These are phyloP conservation scores for Coemansia sp. DNA, from an alignment of 192 early-diverging fungal genomes.

Conservation along the genomic window DNA sequence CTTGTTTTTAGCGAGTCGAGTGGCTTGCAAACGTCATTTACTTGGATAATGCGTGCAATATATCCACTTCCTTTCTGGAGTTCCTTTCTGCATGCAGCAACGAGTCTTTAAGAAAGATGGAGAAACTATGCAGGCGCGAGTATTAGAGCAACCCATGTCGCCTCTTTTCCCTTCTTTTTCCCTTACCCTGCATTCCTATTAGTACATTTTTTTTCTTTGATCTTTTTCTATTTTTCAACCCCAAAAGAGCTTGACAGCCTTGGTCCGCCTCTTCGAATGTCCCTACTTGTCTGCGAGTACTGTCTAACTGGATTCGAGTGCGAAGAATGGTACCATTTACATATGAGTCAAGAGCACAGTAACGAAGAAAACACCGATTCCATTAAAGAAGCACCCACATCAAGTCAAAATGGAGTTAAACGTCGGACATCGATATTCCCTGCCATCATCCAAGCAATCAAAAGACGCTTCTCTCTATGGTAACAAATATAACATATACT, in stretches of 20 bases:
- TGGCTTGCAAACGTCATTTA: conserved; percentile 5
- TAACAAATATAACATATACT: conserved; percentile 5
- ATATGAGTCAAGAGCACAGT: conserved; percentile 45
- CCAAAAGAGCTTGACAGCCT: not conserved
- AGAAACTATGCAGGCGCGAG: not conserved
- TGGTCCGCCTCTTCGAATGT: conserved; percentile 14
- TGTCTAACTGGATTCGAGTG: conserved; percentile 49
- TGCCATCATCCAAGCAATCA: conserved; percentile 27
- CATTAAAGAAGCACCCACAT: not conserved
- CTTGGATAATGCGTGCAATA: conserved; percentile 1
- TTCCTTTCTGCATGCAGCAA: not conserved
- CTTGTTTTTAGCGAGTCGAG: not conserved
- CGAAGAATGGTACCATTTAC: conserved; percentile 49
- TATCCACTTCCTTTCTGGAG: not conserved
- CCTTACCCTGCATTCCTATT: no score
- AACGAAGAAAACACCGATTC: conserved; percentile 5
- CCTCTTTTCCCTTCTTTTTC: no score
- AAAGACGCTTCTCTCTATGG: conserved; percentile 30
- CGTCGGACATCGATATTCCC: conserved; percentile 26
- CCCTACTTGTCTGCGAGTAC: conserved; percentile 32
- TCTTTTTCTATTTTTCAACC: not conserved
- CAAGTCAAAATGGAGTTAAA: not conserved
- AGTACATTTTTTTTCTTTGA: not conserved
- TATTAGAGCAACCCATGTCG: not conserved
- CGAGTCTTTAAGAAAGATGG: not conserved